phyloP scores from a whole-genome alignment of 2,329 filamentous ascomycete genomes.

The Alternaria angustiovoidea region DNA sequence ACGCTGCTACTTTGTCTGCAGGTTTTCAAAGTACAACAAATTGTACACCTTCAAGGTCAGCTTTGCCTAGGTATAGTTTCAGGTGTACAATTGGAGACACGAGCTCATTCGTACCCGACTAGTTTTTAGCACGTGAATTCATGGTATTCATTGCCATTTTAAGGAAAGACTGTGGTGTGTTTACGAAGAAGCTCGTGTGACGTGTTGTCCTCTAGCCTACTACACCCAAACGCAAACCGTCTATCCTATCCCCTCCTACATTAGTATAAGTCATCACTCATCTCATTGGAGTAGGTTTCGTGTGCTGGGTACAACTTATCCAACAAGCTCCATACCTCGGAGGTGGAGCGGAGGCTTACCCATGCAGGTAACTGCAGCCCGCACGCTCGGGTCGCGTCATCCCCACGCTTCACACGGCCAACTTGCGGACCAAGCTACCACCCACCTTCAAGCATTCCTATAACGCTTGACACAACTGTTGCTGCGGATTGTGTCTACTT shows the following conservation, averaged over 20 bases:
- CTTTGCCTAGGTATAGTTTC: no score
- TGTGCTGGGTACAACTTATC: not conserved
- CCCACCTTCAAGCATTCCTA: not conserved
- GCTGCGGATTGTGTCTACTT: not conserved
- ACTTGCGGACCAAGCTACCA: conserved; percentile 11
- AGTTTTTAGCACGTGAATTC: no score
- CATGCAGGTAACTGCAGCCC: conserved; percentile 1
- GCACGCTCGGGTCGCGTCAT: conserved; percentile 16
- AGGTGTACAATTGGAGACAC: no score
- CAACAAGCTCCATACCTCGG: not conserved
- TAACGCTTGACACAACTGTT: not conserved
- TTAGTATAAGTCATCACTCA: not conserved
- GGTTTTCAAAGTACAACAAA: not conserved
- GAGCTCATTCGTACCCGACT: no score
- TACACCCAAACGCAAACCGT: no score
- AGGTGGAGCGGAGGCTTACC: conserved; percentile 8
- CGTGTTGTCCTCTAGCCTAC: no score
- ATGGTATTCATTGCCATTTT: no score
- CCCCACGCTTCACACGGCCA: conserved; percentile 14
- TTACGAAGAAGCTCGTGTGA: no score
- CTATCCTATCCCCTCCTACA: no score
- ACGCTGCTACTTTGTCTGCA: not conserved
- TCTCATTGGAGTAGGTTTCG: not conserved
- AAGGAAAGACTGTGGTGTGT: no score
- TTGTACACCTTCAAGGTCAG: not conserved